Evolutionary conservation across 2,329 filamentous ascomycete genomes (phyloP).

Genomic region (Arthrobotrys conoides): DNA sequence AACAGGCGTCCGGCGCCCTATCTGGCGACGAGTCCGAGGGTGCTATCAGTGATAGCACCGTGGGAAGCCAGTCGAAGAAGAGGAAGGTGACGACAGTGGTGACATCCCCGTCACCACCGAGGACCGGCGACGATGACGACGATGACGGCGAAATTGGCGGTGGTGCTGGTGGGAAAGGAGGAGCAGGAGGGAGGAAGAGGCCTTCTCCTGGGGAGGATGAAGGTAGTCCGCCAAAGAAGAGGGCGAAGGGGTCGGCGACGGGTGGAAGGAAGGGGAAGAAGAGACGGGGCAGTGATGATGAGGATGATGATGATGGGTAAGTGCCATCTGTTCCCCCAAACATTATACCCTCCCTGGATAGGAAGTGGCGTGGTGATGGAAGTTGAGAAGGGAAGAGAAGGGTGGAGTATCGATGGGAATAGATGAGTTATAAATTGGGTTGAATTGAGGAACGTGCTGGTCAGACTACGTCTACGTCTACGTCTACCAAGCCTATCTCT

Average conservation of each 20-base stretch:
- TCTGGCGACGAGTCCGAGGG: constrained; percentile 57
- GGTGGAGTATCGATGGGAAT: not conserved
- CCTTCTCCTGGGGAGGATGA: constrained; percentile 56
- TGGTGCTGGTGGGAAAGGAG: constrained; percentile 9
- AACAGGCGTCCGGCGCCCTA: constrained; percentile 7
- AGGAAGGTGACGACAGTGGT: constrained; percentile 32
- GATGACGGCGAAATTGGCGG: constrained; percentile 15
- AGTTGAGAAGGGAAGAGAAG: not conserved
- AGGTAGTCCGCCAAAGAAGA: constrained; percentile 55
- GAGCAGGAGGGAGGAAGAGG: constrained; percentile 43
- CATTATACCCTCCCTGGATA: not conserved
- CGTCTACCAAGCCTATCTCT: not conserved
- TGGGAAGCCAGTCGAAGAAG: constrained; percentile 42
- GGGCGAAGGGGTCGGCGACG: constrained; percentile 36
- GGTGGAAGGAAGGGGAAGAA: constrained; percentile 32
- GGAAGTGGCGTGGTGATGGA: not conserved
- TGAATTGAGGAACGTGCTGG: not conserved
- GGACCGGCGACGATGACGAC: constrained; percentile 37
- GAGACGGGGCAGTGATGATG: constrained; percentile 32
- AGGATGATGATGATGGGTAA: constrained; percentile 50
- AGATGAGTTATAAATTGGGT: not conserved
- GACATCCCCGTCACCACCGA: constrained; percentile 40
- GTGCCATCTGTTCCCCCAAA: not conserved
- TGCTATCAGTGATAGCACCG: constrained; percentile 53
- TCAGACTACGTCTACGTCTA: not conserved